A percentile compares a stretch with the other conserved stretches of the same genome.
These are phyloP conservation scores for Podospora australis DNA, from an alignment of 495 filamentous ascomycete genomes.

Conservation along the genomic window DNA sequence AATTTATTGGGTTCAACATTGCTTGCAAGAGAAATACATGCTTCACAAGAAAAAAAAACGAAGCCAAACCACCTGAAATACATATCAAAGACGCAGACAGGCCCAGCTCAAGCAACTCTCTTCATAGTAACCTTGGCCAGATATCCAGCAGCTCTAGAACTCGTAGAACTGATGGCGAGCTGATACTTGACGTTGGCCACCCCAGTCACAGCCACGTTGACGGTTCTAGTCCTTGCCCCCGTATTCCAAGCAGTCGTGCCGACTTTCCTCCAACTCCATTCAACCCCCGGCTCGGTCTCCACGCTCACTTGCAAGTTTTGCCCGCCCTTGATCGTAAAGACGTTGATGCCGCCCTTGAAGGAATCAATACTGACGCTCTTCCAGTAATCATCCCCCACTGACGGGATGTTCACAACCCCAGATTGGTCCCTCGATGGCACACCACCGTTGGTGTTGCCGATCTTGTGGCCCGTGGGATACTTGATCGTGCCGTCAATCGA, in stretches of 20 bases:
- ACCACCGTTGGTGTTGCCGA: not conserved
- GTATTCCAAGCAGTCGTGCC: not conserved
- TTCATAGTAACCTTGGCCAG: not conserved
- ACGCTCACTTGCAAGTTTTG: not conserved
- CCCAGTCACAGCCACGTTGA: not conserved
- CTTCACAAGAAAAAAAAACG: too few relatives aligned
- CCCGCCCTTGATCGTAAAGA: not conserved
- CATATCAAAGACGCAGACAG: too few relatives aligned
- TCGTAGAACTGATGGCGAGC: not conserved
- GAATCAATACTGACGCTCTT: not conserved
- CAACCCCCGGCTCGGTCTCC: not conserved
- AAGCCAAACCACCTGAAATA: too few relatives aligned
- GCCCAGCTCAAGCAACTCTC: not conserved
- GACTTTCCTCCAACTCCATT: not conserved
- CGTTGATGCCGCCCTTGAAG: not conserved
- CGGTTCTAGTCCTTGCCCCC: not conserved
- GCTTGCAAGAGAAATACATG: too few relatives aligned
- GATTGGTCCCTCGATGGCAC: not conserved
- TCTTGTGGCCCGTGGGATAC: not conserved
- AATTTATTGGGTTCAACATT: too few relatives aligned
- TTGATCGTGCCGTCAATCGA: conserved; percentile 5
- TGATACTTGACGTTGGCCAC: not conserved
- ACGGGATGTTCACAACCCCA: not conserved
- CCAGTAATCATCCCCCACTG: not conserved
- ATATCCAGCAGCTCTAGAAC: not conserved